Conservation (phyloP, 108 stramenopile genomes). For the Skeletonema tropicum region DNA sequence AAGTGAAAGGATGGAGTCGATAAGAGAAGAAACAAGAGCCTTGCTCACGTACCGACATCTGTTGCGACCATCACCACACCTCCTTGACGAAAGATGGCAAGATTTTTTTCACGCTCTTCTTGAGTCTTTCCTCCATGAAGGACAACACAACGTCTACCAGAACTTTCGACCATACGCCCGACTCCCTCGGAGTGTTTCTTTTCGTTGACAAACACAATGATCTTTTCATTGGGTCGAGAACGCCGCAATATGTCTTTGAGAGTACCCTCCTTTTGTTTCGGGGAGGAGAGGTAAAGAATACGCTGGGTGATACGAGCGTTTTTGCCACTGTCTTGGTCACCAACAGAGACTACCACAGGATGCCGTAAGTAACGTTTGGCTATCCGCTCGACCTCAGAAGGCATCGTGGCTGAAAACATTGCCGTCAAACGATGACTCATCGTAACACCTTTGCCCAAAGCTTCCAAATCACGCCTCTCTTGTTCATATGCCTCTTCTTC, state of each 20-base stretch:
- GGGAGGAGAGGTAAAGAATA: conserved; percentile 80
- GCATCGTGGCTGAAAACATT: conserved; percentile 99
- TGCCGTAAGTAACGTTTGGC: conserved; percentile 92
- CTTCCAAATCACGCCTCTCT: conserved; percentile 66
- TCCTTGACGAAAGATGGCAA: conserved; percentile 82
- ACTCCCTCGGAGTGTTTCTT: conserved; percentile 92
- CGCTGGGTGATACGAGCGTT: conserved; percentile 93
- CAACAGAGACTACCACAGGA: conserved; percentile 90
- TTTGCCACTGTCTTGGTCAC: conserved; percentile 92
- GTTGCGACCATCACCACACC: conserved; percentile 91
- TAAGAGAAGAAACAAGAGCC: too few relatives aligned
- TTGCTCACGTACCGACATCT: conserved; percentile 65
- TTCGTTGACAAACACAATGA: conserved; percentile 98
- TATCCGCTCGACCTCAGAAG: conserved; percentile 90
- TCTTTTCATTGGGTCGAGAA: conserved; percentile 66
- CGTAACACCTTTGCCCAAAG: conserved; percentile 55
- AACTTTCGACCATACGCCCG: conserved; percentile 75
- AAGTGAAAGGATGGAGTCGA: too few relatives aligned
- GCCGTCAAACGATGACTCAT: conserved; percentile 87
- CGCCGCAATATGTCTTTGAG: conserved; percentile 61
- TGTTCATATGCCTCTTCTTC: conserved; percentile 84
- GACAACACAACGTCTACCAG: conserved; percentile 79
- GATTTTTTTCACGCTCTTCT: conserved; percentile 95
- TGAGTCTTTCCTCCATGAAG: conserved; percentile 97
- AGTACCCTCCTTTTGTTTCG: conserved; percentile 82